Conservation (phyloP, 495 filamentous ascomycete genomes). For the Penicillium bialowiezense region DNA sequence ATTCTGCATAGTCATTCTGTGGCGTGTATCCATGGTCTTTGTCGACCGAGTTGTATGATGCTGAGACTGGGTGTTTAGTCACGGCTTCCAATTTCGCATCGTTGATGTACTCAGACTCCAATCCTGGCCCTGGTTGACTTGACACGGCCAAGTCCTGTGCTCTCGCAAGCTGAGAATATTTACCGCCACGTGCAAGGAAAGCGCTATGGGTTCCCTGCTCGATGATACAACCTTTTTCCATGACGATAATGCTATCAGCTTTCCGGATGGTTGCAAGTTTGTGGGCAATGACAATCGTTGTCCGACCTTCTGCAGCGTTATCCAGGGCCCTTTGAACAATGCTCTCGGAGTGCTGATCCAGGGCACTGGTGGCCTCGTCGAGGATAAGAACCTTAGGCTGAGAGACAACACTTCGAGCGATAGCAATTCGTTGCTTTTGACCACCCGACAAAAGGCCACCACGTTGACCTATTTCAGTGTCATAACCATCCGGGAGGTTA, state of each 20-base stretch:
- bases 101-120: neutral
- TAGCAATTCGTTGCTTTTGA: slow-evolving; percentile 85
- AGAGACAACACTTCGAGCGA: slow-evolving; percentile 73
- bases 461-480: slow-evolving; percentile 81
- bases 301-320: slow-evolving; percentile 69
- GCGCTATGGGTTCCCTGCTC: slow-evolving; percentile 70
- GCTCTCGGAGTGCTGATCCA: slow-evolving; percentile 82
- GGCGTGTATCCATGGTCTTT: too few relatives aligned
- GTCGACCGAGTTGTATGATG: too few relatives aligned
- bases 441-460: slow-evolving; percentile 83
- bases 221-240: slow-evolving; percentile 70
- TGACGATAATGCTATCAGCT: slow-evolving; percentile 88
- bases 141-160: slow-evolving; percentile 56
- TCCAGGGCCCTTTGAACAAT: slow-evolving; percentile 83
- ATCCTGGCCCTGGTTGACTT: too few relatives aligned
- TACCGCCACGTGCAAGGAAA: slow-evolving; percentile 38
- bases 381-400: slow-evolving; percentile 83
- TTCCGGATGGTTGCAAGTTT: slow-evolving; percentile 80
- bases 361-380: slow-evolving; percentile 82
- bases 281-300: slow-evolving; percentile 86
- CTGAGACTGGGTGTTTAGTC: too few relatives aligned
- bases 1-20: too few relatives aligned
- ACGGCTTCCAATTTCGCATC: neutral
- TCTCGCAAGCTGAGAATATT: slow-evolving; percentile 66
- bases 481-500: slow-evolving; percentile 48